These are phyloP conservation scores for Coemansia sp. DNA, from an alignment of 371 early-diverging fungal species.

Conservation along the genomic window DNA sequence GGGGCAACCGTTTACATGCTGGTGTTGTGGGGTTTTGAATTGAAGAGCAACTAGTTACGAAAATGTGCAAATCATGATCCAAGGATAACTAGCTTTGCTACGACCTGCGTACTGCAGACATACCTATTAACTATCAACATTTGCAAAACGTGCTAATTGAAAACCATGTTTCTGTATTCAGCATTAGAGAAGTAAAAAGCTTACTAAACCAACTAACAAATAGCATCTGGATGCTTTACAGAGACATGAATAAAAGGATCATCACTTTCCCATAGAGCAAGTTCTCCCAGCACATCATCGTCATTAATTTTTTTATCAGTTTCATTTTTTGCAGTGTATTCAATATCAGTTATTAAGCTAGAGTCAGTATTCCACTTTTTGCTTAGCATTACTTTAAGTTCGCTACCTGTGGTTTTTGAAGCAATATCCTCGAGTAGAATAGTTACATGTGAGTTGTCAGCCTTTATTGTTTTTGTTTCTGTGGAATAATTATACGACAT, in stretches of 20 bases:
- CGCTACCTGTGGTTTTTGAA: neutral
- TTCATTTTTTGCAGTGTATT: neutral
- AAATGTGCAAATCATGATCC: too few species aligned
- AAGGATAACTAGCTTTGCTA: too few species aligned
- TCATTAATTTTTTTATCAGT: neutral
- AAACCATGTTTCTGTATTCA: too few species aligned
- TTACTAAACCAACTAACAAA: neutral
- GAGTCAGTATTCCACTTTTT: neutral
- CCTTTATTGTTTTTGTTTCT: neutral
- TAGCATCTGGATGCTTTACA: neutral
- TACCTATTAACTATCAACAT: too few species aligned
- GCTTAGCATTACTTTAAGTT: neutral
- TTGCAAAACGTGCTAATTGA: too few species aligned
- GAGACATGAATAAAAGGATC: neutral
- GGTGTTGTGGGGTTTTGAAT: too few species aligned
- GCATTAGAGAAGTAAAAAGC: neutral
- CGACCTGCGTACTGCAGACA: too few species aligned
- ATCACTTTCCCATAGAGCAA: neutral
- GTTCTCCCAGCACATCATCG: neutral
- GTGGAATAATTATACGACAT: too few species aligned
- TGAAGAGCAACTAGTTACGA: too few species aligned
- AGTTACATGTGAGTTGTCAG: neutral
- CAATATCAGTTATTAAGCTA: neutral
- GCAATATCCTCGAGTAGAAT: neutral
- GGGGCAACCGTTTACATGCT: neutral